A percentile compares a stretch with the other conserved stretches of the same genome.
phyloP scores from a whole-genome alignment of 345 rosid genomes.

The Citrus unshiu region DNA sequence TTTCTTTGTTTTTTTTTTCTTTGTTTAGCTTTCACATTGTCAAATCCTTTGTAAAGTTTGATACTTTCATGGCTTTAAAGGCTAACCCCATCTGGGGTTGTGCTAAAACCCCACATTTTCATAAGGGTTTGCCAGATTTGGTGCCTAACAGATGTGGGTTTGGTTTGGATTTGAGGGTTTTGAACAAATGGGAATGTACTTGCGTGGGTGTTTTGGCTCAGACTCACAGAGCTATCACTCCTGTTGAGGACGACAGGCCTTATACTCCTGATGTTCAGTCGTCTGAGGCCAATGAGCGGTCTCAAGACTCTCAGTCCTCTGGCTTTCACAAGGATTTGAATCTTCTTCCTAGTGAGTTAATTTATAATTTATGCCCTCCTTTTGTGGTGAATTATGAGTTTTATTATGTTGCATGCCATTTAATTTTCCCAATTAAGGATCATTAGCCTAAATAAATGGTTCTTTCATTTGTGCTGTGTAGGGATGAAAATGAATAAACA shows the following conservation, averaged over 20 bases:
- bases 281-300: conserved; percentile 35
- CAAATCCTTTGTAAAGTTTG: conserved; percentile 14
- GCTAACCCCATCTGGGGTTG: conserved; percentile 48
- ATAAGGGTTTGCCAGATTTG: conserved; percentile 31
- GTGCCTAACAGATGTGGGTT: conserved; percentile 32
- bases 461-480: not conserved
- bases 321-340: conserved; percentile 67
- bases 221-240: conserved; percentile 46
- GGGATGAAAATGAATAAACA: conserved; percentile 4
- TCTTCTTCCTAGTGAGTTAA: conserved; percentile 82
- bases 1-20: not conserved
- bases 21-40: conserved; percentile 15
- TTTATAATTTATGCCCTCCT: not conserved
- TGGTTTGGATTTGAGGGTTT: conserved; percentile 27
- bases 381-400: not conserved
- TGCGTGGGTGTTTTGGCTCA: conserved; percentile 35
- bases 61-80: conserved; percentile 53
- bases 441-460: not conserved
- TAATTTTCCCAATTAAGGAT: not conserved
- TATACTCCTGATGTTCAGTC: conserved; percentile 35
- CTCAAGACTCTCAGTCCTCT: conserved; percentile 27
- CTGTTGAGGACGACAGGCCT: conserved; percentile 62
- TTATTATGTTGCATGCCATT: not conserved
- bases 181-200: conserved; percentile 44
- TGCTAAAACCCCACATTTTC: conserved; percentile 34